phyloP scores from a whole-genome alignment of 768 basidiomycete genomes.

The Hortiboletus flavorubellus region DNA sequence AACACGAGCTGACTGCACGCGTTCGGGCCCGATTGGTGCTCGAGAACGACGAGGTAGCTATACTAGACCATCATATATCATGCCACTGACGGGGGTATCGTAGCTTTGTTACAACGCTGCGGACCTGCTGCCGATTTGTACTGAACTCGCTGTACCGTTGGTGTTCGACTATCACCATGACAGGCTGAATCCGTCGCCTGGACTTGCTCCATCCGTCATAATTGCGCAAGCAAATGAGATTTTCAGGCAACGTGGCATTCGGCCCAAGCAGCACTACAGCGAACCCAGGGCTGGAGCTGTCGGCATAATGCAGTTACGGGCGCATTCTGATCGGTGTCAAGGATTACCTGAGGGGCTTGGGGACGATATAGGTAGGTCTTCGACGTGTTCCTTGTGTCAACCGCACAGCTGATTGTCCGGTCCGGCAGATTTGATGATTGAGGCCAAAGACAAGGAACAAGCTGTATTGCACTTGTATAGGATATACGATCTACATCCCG shows the following conservation, averaged over 20 bases:
- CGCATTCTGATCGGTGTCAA: constrained; percentile 82
- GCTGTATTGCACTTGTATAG: constrained; percentile 84
- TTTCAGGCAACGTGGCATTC: constrained; percentile 73
- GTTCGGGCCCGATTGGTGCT: constrained; percentile 75
- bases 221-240: constrained; percentile 74
- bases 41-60: constrained; percentile 87
- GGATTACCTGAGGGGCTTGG: constrained; percentile 60
- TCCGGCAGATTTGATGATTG: constrained; percentile 78
- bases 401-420: not conserved
- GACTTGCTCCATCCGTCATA: constrained; percentile 55
- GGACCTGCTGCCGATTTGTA: constrained; percentile 83
- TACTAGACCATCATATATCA: not conserved
- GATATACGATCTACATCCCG: constrained; percentile 67
- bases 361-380: constrained; percentile 56
- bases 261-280: constrained; percentile 89
- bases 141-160: constrained; percentile 74
- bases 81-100: not conserved
- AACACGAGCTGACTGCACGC: constrained; percentile 50
- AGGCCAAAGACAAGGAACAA: constrained; percentile 93
- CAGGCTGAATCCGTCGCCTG: constrained; percentile 56
- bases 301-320: constrained; percentile 79
- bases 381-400: not conserved
- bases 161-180: constrained; percentile 86
- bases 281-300: constrained; percentile 85
- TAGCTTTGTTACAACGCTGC: constrained; percentile 84